Base-by-base conservation (phyloP, 192 early-diverging fungal genomes). In the Geranomyces michiganensis region DNA sequence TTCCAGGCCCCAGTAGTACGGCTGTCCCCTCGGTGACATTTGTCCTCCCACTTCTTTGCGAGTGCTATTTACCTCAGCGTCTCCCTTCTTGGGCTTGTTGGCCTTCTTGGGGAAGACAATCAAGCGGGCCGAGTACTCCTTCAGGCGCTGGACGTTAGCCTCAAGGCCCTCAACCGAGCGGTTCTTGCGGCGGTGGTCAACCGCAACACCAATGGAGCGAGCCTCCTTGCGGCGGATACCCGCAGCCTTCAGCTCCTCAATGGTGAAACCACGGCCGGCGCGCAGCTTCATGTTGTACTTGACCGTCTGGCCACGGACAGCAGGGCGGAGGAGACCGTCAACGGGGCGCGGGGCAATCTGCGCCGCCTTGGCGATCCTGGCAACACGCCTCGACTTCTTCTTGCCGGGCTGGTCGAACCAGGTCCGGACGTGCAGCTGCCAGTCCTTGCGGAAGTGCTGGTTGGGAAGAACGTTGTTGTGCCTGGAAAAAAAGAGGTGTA, bases 271-370 rank as follows among this genome's bases (percentile, higher is more conserved):
- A 79, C 94, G 92, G 76, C 97, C 97, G 75, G 90, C 89, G 75
- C 97, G 87, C 68, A 97, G 84, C 91, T 96, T 97, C 80, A 82
- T 90, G 92, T 99, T 99, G 92, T 99, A 97, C 84, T 95, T 96
- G 78, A 96, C 71, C 49, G 97, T 99, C 48, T 92, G 96, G 84
- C 93, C 94, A 76, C 93, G 90, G 70, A 99, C 93, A 67, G 93
- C 97, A 21, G 97, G 96, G 80, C 97, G 92, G 76, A 99, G 88
- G 69, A 92, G 89, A 79, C 92, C 93, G 83, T 99, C 97, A 68
- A 94, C 86, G 76, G 97, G 97, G 75, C 97, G 90, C 70, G 97
- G 97, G 56, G 96, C 96, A 73, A 99, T 92, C 80, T 83, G 83
- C 74, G 94, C 93, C 65, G 96, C 96, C 92, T 99, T 99, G 84